A percentile compares a stretch with the other conserved stretches of the same genome.
These are phyloP conservation scores for Pinus taeda DNA, from an alignment of 75 land plant species.

Conservation along the genomic window DNA sequence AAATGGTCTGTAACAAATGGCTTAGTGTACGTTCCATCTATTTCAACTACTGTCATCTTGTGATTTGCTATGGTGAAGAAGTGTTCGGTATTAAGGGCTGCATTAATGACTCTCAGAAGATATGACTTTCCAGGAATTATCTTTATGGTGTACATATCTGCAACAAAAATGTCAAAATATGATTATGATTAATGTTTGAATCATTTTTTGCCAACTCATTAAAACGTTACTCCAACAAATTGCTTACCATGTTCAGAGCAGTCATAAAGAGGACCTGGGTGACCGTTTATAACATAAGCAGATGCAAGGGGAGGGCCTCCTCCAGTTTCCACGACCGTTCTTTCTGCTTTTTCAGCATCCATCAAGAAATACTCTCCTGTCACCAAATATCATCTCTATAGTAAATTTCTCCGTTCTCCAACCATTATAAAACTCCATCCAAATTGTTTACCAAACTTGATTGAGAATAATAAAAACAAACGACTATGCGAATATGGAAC, in stretches of 20 bases:
- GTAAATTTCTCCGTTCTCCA: not conserved
- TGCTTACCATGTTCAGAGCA: conserved; percentile 29
- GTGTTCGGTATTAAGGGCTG: conserved; percentile 42
- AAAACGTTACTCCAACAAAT: not conserved
- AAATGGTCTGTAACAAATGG: conserved; percentile 27
- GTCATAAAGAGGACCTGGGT: conserved; percentile 47
- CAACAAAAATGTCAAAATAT: no score
- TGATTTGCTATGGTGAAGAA: conserved; percentile 71
- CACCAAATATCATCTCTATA: not conserved
- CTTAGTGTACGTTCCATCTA: conserved; percentile 55
- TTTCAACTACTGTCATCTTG: conserved; percentile 55
- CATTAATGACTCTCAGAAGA: conserved; percentile 56
- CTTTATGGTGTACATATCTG: not conserved
- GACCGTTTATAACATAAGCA: conserved; percentile 52
- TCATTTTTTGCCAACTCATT: no score
- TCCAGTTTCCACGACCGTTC: conserved; percentile 15
- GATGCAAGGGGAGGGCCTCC: conserved; percentile 38
- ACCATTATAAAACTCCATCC: not conserved
- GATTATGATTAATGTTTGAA: no score
- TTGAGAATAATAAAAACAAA: not conserved
- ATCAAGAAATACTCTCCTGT: conserved; percentile 21
- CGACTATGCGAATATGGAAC: not conserved
- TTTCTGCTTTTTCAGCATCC: not conserved
- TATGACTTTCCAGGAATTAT: conserved; percentile 46
- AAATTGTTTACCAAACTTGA: not conserved